Conservation (phyloP, 768 basidiomycete genomes). For the Naganishia kalamii region DNA sequence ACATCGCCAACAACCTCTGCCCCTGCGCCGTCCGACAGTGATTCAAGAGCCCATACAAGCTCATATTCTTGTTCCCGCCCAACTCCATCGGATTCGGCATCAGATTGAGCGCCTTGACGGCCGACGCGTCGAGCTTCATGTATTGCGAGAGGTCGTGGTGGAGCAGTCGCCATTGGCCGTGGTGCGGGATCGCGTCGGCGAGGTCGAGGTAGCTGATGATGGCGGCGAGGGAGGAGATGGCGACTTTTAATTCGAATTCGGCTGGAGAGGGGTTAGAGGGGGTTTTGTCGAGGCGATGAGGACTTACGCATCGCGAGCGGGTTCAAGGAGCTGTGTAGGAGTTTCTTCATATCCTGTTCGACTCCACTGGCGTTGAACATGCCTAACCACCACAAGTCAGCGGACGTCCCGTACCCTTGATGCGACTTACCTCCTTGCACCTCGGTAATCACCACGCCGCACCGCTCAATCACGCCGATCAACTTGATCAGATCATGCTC, state of each 20-base stretch:
- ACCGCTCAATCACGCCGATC: slow-evolving; percentile 77
- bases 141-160: slow-evolving; percentile 88
- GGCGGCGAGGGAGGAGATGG: slow-evolving; percentile 73
- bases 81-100: slow-evolving; percentile 63
- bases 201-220: slow-evolving; percentile 76
- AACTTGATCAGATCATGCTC: slow-evolving; percentile 85
- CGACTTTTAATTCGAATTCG: slow-evolving; percentile 66
- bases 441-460: slow-evolving; percentile 83
- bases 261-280: slow-evolving; percentile 50
- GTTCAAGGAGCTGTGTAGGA: slow-evolving; percentile 55
- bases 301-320: slow-evolving; percentile 57
- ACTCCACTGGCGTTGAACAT: slow-evolving; percentile 78
- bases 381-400: too few species aligned
- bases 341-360: slow-evolving; percentile 67
- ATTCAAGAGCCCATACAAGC: slow-evolving; percentile 80
- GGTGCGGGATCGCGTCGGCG: slow-evolving; percentile 67
- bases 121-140: slow-evolving; percentile 94
- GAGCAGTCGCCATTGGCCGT: slow-evolving; percentile 68
- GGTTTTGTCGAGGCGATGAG: neutral
- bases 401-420: too few species aligned
- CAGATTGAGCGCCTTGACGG: slow-evolving; percentile 78
- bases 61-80: slow-evolving; percentile 71
- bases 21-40: slow-evolving; percentile 96
- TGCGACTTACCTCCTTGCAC: slow-evolving; percentile 58
- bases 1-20: slow-evolving; percentile 72